A percentile compares a stretch with the other conserved stretches of the same genome.
Evolutionary conservation across 305 asterid species (phyloP).

Genomic region (Fraxinus dipetala): DNA sequence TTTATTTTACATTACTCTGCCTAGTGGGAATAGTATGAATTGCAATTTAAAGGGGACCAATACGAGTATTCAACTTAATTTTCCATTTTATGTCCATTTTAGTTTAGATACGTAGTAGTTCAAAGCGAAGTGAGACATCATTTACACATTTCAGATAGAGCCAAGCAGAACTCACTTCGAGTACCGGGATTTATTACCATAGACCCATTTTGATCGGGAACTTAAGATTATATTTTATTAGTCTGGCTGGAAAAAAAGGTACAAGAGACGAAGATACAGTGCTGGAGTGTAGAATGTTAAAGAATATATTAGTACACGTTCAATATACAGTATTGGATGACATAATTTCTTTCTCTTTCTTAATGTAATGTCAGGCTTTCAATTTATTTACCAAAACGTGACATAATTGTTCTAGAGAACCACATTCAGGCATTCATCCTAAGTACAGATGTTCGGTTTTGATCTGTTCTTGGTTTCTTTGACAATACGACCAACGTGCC

Average conservation of each 20-base stretch:
- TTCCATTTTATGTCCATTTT: background rate
- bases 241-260: background rate
- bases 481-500: background rate
- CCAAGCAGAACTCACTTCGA: background rate
- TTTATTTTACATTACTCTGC: background rate
- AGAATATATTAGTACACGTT: background rate
- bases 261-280: background rate
- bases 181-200: background rate
- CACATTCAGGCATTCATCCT: background rate
- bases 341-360: no score
- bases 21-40: background rate
- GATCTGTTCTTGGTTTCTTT: background rate
- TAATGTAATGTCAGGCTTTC: background rate
- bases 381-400: background rate
- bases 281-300: background rate
- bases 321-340: background rate
- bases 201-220: background rate
- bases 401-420: background rate
- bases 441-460: background rate
- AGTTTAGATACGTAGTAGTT: background rate
- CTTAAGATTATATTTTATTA: background rate
- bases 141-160: background rate
- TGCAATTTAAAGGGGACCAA: background rate
- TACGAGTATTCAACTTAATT: background rate
- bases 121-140: background rate